phyloP scores from a whole-genome alignment of 192 early-diverging fungal species.

The Spizellomyces punctatus region DNA sequence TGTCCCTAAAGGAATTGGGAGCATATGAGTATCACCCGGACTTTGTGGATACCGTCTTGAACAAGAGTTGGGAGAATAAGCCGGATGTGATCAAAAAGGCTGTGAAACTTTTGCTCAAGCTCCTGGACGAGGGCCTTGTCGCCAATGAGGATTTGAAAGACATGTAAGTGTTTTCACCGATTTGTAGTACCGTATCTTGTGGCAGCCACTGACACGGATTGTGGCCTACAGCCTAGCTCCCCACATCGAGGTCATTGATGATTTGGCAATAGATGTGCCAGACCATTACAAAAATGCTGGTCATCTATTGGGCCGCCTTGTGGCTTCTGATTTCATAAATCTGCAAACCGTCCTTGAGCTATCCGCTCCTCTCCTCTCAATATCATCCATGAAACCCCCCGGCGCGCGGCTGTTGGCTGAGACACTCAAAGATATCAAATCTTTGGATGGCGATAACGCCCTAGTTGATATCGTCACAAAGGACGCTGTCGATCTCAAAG shows the following conservation, averaged over 20 bases:
- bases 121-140: slow-evolving; percentile 49
- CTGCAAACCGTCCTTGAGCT: slow-evolving; percentile 39
- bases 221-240: slow-evolving; percentile 39
- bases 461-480: slow-evolving; percentile 5
- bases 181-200: slow-evolving; percentile 4
- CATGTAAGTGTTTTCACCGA: slow-evolving; percentile 12
- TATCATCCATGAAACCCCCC: slow-evolving; percentile 32
- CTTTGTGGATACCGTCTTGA: slow-evolving; percentile 57
- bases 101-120: slow-evolving; percentile 27
- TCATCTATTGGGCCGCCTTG: slow-evolving; percentile 52
- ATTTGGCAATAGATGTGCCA: slow-evolving; percentile 74
- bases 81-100: slow-evolving; percentile 32
- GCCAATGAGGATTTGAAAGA: slow-evolving; percentile 43
- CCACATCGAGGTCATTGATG: slow-evolving; percentile 65
- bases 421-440: slow-evolving; percentile 25
- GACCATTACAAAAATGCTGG: slow-evolving; percentile 64
- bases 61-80: slow-evolving; percentile 40
- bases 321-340: slow-evolving; percentile 58
- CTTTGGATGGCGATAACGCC: slow-evolving; percentile 19
- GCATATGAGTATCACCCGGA: slow-evolving; percentile 57
- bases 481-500: slow-evolving; percentile 28
- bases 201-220: slow-evolving; percentile 21
- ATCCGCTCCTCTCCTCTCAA: slow-evolving; percentile 21
- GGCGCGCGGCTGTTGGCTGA: slow-evolving; percentile 37
- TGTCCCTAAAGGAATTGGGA: slow-evolving; percentile 72